phyloP scores from a whole-genome alignment of 352 stramenopile genomes.

The Phytopythium delawarense region DNA sequence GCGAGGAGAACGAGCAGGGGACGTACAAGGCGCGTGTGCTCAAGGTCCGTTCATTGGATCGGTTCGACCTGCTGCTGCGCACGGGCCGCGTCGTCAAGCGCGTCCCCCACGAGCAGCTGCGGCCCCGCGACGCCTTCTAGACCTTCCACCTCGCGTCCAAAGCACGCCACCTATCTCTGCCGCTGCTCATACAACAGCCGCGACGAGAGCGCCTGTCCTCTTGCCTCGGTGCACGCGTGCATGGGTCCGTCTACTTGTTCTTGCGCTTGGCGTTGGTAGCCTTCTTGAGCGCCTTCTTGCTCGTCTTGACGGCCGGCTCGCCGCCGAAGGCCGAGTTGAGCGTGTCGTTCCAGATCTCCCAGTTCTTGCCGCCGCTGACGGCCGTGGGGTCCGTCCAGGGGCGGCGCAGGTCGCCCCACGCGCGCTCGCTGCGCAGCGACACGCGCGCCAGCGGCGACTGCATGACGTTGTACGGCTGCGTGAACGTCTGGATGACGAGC shows the following conservation, averaged over 20 bases:
- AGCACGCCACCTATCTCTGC: not conserved
- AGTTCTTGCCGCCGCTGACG: conserved; percentile 54
- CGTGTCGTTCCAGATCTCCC: conserved; percentile 76
- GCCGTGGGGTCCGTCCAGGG: conserved; percentile 64
- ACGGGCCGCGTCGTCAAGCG: conserved; percentile 37
- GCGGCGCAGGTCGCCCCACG: conserved; percentile 74
- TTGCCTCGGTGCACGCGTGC: too few relatives aligned
- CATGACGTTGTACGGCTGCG: conserved; percentile 72
- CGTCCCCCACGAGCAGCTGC: conserved; percentile 37
- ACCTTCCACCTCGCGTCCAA: conserved; percentile 12
- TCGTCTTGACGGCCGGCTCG: conserved; percentile 38
- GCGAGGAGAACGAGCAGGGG: not conserved
- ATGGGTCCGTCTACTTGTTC: conserved; percentile 38
- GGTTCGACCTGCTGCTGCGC: conserved; percentile 46
- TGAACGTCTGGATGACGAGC: conserved; percentile 76
- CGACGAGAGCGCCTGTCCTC: not conserved
- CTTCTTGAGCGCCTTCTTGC: conserved; percentile 76
- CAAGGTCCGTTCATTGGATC: conserved; percentile 30
- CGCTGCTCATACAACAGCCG: not conserved
- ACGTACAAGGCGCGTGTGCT: conserved; percentile 49
- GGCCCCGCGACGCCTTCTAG: conserved; percentile 19
- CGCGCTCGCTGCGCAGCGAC: conserved; percentile 48
- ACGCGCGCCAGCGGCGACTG: conserved; percentile 67
- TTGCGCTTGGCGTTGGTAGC: conserved; percentile 48
- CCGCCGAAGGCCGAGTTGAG: conserved; percentile 62